phyloP scores from a whole-genome alignment of 1,139 yeast species.

The Taphrina populina region DNA sequence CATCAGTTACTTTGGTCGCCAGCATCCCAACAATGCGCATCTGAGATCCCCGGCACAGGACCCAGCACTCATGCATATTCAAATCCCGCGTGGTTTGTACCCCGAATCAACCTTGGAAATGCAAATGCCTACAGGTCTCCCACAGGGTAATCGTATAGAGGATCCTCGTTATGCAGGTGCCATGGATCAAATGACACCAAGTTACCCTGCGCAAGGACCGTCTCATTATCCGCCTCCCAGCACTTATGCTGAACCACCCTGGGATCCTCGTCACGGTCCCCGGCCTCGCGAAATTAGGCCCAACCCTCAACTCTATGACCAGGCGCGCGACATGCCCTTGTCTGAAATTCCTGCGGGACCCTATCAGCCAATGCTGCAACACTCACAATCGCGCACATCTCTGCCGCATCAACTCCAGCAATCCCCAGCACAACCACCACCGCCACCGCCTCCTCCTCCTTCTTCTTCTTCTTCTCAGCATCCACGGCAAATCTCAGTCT shows the following conservation, averaged over 20 bases:
- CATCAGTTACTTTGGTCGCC: conserved; percentile 54
- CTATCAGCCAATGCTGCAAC: not conserved
- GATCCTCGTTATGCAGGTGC: not conserved
- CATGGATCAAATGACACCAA: too few relatives aligned
- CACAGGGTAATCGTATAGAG: not conserved
- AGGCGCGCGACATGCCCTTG: not conserved
- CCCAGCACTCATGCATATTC: conserved; percentile 44
- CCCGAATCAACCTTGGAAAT: conserved; percentile 44
- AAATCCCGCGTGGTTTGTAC: conserved; percentile 48
- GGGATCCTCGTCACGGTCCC: conserved; percentile 16
- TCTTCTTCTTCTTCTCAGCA: too few relatives aligned
- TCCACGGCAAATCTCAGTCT: too few relatives aligned
- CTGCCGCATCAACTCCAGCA: not conserved
- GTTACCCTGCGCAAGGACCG: not conserved
- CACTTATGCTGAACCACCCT: not conserved
- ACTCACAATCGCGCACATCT: not conserved
- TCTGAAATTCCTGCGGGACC: not conserved
- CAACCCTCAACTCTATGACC: conserved; percentile 7
- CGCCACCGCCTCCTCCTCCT: conserved; percentile 2
- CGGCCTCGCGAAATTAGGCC: conserved; percentile 20
- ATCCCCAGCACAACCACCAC: not conserved
- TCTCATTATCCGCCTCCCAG: not conserved
- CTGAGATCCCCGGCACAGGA: conserved; percentile 50
- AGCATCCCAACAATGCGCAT: conserved; percentile 42
- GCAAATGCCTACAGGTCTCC: not conserved